Evolutionary conservation across 208 protist species (phyloP).

Genomic region (Leishmania major): DNA sequence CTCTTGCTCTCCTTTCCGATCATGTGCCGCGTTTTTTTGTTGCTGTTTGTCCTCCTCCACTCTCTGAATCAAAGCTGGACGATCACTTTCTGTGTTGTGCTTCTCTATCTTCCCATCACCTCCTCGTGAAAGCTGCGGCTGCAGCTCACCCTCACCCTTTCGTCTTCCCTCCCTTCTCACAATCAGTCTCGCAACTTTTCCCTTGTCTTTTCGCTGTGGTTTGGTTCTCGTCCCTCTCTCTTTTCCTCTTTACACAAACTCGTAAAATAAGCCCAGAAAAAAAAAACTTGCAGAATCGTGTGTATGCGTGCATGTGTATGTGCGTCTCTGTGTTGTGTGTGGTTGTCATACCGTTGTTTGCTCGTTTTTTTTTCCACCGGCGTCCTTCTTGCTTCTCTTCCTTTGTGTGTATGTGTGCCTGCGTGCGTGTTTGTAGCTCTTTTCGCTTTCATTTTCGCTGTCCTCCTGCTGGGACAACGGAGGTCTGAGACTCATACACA

Average conservation of each 20-base stretch:
- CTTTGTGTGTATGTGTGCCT: background rate
- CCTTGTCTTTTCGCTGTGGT: background rate
- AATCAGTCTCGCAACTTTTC: background rate
- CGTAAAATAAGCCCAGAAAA: background rate
- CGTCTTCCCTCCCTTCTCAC: background rate
- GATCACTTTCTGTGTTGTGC: conserved; percentile 1
- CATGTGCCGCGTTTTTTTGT: background rate
- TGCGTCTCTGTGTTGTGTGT: background rate
- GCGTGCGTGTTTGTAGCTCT: background rate
- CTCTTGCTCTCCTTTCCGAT: conserved; percentile 1
- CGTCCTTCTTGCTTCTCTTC: background rate
- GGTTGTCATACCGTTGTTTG: background rate
- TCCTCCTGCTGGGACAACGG: background rate
- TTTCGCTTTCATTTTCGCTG: background rate
- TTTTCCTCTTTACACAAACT: conserved; percentile 1
- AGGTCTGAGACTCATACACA: background rate
- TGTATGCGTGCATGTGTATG: conserved; percentile 1
- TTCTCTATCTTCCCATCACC: background rate
- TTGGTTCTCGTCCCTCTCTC: background rate
- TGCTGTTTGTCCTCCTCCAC: background rate
- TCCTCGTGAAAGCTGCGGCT: background rate
- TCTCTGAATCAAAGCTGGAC: background rate
- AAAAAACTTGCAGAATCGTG: background rate
- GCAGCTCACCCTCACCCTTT: background rate
- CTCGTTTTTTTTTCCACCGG: background rate